These are phyloP conservation scores for Stemphylium lycopersici DNA, from an alignment of 2,329 filamentous ascomycete genomes.

Conservation along the genomic window DNA sequence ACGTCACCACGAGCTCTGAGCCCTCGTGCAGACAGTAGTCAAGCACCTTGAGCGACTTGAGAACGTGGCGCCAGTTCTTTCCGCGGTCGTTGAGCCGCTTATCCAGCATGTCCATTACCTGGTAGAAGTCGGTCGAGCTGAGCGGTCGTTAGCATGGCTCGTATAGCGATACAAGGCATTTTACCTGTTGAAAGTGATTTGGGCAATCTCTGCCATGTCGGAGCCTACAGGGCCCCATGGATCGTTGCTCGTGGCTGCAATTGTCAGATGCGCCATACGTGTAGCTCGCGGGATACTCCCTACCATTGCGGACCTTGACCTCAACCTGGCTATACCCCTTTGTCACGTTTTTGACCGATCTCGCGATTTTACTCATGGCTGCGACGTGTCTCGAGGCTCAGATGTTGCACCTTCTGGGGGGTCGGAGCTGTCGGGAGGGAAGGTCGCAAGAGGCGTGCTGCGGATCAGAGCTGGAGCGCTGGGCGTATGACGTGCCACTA, in stretches of 20 bases:
- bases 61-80: conserved; percentile 98
- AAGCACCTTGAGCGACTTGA: conserved; percentile 96
- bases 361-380: conserved; percentile 93
- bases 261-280: conserved; percentile 21
- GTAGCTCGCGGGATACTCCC: conserved; percentile 2
- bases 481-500: conserved; percentile 17
- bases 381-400: conserved; percentile 6
- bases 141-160: conserved; percentile 33
- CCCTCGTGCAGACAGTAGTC: conserved; percentile 98
- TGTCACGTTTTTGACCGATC: conserved; percentile 98
- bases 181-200: conserved; percentile 97
- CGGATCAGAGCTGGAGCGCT: conserved; percentile 12
- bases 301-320: conserved; percentile 76
- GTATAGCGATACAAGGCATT: conserved; percentile 40
- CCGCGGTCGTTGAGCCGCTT: conserved; percentile 98
- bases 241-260: conserved; percentile 93
- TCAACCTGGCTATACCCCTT: conserved; percentile 97
- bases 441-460: conserved; percentile 14
- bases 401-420: background rate
- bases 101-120: conserved; percentile 99
- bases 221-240: conserved; percentile 97
- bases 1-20: conserved; percentile 94
- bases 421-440: conserved; percentile 12
- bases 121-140: conserved; percentile 96
- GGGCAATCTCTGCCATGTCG: conserved; percentile 98